Percentiles rank a stretch among this genome's conserved stretches.
phyloP scores from a whole-genome alignment of 2,329 filamentous ascomycete genomes.

The Colletotrichum abscissum region DNA sequence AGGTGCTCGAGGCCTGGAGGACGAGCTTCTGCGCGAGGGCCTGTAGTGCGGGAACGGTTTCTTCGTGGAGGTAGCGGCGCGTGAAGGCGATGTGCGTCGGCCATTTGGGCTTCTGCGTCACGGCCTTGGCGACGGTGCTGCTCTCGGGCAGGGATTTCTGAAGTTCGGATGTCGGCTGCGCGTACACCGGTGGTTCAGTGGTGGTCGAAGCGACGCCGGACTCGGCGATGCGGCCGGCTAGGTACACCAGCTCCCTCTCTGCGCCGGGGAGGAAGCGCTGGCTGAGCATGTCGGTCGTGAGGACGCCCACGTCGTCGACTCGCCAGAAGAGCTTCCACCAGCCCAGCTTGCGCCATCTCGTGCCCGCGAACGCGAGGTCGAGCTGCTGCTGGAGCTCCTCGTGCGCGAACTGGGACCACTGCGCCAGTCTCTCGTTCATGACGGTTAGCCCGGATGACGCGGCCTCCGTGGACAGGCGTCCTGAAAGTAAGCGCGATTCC shows the following conservation, averaged over 20 bases:
- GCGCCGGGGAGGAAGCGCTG: conserved; percentile 81
- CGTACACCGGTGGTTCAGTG: conserved; percentile 41
- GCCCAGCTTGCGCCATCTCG: conserved; percentile 80
- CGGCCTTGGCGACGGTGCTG: conserved; percentile 21
- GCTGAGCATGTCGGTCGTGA: conserved; percentile 81
- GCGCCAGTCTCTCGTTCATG: conserved; percentile 70
- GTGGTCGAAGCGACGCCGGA: conserved; percentile 42
- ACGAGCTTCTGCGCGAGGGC: conserved; percentile 80
- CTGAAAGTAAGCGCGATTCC: conserved; percentile 52
- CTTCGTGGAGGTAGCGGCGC: conserved; percentile 73
- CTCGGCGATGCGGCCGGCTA: conserved; percentile 79
- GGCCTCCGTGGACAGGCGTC: conserved; percentile 43
- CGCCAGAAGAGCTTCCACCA: conserved; percentile 99
- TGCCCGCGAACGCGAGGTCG: conserved; percentile 80
- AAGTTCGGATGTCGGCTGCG: conserved; percentile 45
- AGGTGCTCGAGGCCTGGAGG: conserved; percentile 79
- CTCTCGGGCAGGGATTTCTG: conserved; percentile 29
- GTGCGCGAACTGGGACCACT: conserved; percentile 85
- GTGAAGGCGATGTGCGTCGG: conserved; percentile 79
- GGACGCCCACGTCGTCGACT: conserved; percentile 89
- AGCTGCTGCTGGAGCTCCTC: conserved; percentile 85
- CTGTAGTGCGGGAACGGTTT: conserved; percentile 77
- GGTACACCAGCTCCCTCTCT: conserved; percentile 84
- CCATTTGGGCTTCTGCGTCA: conserved; percentile 63
- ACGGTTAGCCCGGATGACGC: conserved; percentile 53